A percentile compares a stretch with the other conserved stretches of the same genome.
phyloP scores from a whole-genome alignment of 164 flowering plant genomes.

The Magnolia kwangsiensis region DNA sequence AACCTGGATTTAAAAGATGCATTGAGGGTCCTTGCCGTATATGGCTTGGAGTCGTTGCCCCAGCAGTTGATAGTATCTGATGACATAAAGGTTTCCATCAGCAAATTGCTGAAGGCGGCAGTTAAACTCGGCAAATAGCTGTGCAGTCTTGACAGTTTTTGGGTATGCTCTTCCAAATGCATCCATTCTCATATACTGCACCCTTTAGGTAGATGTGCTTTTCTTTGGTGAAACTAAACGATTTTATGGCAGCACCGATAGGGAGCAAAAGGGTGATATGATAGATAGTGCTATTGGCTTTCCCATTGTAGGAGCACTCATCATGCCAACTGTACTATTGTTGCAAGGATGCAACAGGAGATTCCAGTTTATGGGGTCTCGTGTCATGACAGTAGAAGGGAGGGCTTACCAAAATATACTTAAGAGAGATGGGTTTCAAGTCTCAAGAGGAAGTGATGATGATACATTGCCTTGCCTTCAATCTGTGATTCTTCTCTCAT shows the following conservation, averaged over 20 bases:
- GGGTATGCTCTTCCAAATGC: background rate
- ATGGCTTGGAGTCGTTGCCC: slow-evolving; percentile 43
- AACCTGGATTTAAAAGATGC: slow-evolving; percentile 42
- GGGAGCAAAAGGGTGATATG: background rate
- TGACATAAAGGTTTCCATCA: slow-evolving; percentile 44
- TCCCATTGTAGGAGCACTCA: background rate
- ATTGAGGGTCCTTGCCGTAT: slow-evolving; percentile 46
- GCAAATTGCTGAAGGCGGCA: slow-evolving; percentile 44
- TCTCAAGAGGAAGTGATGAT: background rate
- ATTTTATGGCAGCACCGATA: background rate
- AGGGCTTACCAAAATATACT: too few species aligned
- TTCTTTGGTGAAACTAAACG: background rate
- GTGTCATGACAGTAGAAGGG: too few species aligned
- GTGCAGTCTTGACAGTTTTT: background rate
- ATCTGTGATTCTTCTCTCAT: background rate
- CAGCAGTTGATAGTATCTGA: slow-evolving; percentile 40
- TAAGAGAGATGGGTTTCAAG: background rate
- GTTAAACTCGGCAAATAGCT: slow-evolving; percentile 37
- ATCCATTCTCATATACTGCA: background rate
- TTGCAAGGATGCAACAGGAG: too few species aligned
- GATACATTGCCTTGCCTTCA: background rate
- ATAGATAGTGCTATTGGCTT: background rate
- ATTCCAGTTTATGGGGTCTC: too few species aligned
- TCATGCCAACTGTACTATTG: background rate
- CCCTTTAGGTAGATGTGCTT: background rate